Evolutionary conservation across 257 asterid species (phyloP).

Genomic region (Solanum infundibuliforme): DNA sequence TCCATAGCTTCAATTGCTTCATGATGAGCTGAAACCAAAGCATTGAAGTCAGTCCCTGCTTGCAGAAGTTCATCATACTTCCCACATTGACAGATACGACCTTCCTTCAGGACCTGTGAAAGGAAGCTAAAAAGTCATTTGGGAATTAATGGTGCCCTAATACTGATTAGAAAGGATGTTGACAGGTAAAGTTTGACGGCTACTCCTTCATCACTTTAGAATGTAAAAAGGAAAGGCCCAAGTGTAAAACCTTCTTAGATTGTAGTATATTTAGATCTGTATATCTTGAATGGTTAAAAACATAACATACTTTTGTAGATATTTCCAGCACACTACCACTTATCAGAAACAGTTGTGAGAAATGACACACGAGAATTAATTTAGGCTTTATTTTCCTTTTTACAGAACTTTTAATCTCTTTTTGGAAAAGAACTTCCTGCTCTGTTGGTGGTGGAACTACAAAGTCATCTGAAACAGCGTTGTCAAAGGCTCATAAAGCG

Average conservation of each 20-base stretch:
- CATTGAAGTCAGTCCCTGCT: conserved; percentile 89
- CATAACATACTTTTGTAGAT: not conserved
- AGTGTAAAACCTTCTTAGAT: not conserved
- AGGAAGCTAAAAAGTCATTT: conserved; percentile 5
- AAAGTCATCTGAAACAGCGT: not conserved
- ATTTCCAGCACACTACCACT: not conserved
- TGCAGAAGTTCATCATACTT: conserved; percentile 88
- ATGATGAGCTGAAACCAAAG: conserved; percentile 86
- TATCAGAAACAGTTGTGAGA: not conserved
- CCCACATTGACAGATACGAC: conserved; percentile 85
- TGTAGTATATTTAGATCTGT: not conserved
- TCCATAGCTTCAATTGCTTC: conserved; percentile 99
- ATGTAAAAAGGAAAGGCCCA: not conserved
- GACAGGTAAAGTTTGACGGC: not conserved
- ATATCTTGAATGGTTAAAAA: not conserved
- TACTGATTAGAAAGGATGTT: not conserved
- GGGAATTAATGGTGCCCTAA: not conserved
- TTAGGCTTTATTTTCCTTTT: not conserved
- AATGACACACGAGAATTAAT: not conserved
- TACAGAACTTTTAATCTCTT: not conserved
- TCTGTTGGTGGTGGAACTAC: not conserved
- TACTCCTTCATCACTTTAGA: not conserved
- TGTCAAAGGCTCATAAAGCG: not conserved
- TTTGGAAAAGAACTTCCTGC: not conserved
- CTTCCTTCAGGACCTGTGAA: conserved; percentile 87